Evolutionary conservation across 768 basidiomycete genomes (phyloP).

Genomic region (Plicaturopsis crispa): DNA sequence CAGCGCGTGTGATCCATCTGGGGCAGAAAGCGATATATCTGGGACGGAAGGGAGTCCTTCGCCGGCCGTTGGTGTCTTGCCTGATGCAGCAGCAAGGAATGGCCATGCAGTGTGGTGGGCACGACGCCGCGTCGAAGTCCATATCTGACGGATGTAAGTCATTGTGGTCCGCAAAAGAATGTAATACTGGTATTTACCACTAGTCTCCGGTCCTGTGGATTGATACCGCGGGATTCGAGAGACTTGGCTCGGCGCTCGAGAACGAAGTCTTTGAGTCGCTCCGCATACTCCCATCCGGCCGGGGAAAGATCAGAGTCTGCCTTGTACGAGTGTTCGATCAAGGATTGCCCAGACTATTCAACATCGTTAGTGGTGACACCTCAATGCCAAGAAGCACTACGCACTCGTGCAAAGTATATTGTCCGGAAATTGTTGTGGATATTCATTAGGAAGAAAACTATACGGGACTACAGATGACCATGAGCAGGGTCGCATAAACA

Average conservation of each 20-base stretch:
- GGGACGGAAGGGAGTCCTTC: too few species aligned
- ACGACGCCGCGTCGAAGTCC: slow-evolving; percentile 91
- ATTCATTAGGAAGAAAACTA: slow-evolving; percentile 99
- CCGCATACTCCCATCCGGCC: slow-evolving; percentile 93
- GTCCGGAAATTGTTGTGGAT: slow-evolving; percentile 91
- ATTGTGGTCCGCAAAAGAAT: not conserved
- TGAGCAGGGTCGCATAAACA: not conserved
- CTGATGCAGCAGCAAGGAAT: slow-evolving; percentile 44
- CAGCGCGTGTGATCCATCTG: too few species aligned
- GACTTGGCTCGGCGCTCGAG: slow-evolving; percentile 73
- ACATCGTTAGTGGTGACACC: slow-evolving; percentile 3
- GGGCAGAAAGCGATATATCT: too few species aligned
- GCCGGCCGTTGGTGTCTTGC: too few species aligned
- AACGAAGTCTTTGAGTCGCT: slow-evolving; percentile 84
- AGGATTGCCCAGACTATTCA: slow-evolving; percentile 87
- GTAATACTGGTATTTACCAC: slow-evolving; percentile 47
- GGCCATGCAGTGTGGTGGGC: slow-evolving; percentile 98
- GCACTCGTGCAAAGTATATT: slow-evolving; percentile 93
- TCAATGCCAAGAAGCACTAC: slow-evolving; percentile 17
- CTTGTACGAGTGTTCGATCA: slow-evolving; percentile 98
- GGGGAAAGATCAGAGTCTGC: slow-evolving; percentile 96
- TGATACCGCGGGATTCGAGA: slow-evolving; percentile 62
- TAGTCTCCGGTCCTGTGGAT: slow-evolving; percentile 50
- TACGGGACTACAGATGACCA: slow-evolving; percentile 56
- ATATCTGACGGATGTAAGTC: slow-evolving; percentile 51